Base-by-base conservation (phyloP, 139 green algal genomes). In the Picochlorum sp. region DNA sequence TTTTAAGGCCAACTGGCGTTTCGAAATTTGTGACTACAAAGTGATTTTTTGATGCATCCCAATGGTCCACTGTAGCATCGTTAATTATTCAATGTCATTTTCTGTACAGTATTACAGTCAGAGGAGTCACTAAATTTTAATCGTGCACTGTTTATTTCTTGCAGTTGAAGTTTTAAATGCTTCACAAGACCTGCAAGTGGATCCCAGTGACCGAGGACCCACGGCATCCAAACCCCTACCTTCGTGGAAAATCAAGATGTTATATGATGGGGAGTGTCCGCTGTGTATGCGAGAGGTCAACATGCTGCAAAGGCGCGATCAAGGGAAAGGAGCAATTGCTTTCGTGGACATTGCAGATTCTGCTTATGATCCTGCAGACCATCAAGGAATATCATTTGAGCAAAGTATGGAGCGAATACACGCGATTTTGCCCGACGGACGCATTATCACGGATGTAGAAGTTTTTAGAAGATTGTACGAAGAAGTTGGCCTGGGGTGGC, bases 261-360 rank as follows among this genome's bases (percentile, higher is more conserved):
- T 97, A 22, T 80, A 81, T 31, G 74, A 81, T 55, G 70, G 67
- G 3, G 88, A 87, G 5, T 98, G 91, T 70, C 84, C 86, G 0
- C 59, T 96, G 24, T 97, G 90, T 72, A 84, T 95, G 77, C 81
- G 82, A 26, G 90, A 98, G 61, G 84, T 97, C 14, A 78, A 95
- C 63, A 94, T 98, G 73, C 65, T 98, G 33, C 58, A 55, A 14
- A 58, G 53, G 14, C 72, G 88, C 16, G 88, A 90, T 33, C 67
- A 59, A 13, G 75, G 65, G 7, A 60, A 70, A 12, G 71, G 77
- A 16, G 79, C 74, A 25, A 93, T 98, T 10, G 57, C 77, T 24
- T 96, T 98, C 69, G 90, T 97, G 5, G 89, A 98, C 70, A 90
- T 97, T 9, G 77, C 79, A 1, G 55, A 52, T 1, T 55, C 76